Conservation (phyloP, 2,329 filamentous ascomycete genomes). For the Aspergillus pseudonomiae region DNA sequence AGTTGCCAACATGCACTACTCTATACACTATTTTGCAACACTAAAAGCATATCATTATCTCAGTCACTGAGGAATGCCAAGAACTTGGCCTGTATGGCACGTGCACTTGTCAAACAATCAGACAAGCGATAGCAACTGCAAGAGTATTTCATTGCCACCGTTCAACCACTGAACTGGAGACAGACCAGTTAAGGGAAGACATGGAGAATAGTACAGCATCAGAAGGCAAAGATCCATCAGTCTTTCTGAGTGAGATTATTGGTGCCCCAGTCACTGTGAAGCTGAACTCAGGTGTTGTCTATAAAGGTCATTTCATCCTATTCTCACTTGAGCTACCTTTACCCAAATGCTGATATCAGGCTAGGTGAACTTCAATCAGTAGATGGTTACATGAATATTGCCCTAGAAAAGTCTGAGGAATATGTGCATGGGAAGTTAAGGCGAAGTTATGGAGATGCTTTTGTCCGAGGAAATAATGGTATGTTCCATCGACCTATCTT, state of each 20-base stretch:
- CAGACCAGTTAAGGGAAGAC: constrained; percentile 6
- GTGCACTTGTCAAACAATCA: not conserved
- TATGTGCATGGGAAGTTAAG: constrained; percentile 82
- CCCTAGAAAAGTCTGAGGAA: constrained; percentile 92
- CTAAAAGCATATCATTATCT: not conserved
- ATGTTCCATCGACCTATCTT: constrained; percentile 24
- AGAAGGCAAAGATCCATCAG: constrained; percentile 88
- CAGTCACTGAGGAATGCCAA: not conserved
- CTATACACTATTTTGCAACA: no score
- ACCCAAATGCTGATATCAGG: not conserved
- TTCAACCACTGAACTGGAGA: not conserved
- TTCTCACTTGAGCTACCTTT: not conserved
- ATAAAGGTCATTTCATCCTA: constrained; percentile 72
- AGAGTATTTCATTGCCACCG: not conserved
- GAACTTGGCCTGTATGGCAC: not conserved
- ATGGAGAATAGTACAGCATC: constrained; percentile 75
- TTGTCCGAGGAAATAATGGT: constrained; percentile 97
- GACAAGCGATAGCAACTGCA: not conserved
- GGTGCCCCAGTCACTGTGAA: constrained; percentile 94
- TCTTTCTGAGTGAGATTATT: constrained; percentile 92
- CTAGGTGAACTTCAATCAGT: constrained; percentile 93
- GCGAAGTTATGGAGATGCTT: constrained; percentile 88
- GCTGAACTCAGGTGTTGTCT: constrained; percentile 96
- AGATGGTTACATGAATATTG: constrained; percentile 99
- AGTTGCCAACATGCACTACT: no score